phyloP scores from a whole-genome alignment of 805 yeast genomes.

The Lipomyces starkeyi region DNA sequence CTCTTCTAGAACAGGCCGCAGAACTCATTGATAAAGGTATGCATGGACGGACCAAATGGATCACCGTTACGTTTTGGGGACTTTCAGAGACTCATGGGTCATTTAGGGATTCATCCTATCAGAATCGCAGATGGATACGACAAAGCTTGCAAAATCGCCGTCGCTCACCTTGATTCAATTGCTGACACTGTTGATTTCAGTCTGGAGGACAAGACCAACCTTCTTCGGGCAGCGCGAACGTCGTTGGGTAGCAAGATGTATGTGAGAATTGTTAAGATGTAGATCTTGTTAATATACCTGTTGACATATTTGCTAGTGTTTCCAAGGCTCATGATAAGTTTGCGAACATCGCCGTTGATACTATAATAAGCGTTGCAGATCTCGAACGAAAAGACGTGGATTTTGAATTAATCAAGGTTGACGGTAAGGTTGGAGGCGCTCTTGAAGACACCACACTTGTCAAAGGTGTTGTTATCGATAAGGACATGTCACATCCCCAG shows the following conservation, averaged over 20 bases:
- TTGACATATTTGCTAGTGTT: conserved; percentile 51
- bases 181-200: conserved; percentile 69
- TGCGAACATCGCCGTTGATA: conserved; percentile 97
- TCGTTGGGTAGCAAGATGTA: conserved; percentile 88
- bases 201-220: conserved; percentile 55
- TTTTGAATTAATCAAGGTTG: conserved; percentile 93
- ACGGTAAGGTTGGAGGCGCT: conserved; percentile 95
- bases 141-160: conserved; percentile 93
- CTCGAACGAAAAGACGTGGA: conserved; percentile 92
- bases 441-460: conserved; percentile 83
- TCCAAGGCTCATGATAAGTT: conserved; percentile 92
- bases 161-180: conserved; percentile 70
- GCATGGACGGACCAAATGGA: neutral
- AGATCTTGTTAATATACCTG: neutral
- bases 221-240: conserved; percentile 91
- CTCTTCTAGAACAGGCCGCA: conserved; percentile 89
- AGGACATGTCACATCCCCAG: conserved; percentile 97
- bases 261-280: conserved; percentile 1
- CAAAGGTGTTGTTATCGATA: conserved; percentile 91
- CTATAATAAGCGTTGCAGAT: conserved; percentile 91
- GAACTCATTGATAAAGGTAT: conserved; percentile 81
- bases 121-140: conserved; percentile 97
- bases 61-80: neutral
- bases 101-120: conserved; percentile 88
- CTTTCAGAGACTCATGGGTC: neutral